phyloP scores from a whole-genome alignment of 345 rosid genomes.

The rapeseed (Brassica napus) region DNA sequence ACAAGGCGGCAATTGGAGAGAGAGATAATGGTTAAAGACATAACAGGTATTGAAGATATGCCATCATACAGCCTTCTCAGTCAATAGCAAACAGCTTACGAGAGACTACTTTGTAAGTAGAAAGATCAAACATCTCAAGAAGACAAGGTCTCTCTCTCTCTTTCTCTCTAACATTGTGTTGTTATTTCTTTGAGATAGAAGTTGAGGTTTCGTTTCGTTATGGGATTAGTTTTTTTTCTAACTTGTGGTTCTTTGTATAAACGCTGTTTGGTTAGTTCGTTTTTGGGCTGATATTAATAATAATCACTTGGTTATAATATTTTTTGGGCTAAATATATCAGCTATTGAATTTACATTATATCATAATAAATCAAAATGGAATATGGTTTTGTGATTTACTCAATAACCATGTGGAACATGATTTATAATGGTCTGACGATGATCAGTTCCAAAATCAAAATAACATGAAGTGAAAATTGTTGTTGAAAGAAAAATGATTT shows the following conservation, averaged over 20 bases:
- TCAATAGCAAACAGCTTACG: conserved; percentile 36
- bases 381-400: neutral
- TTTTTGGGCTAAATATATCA: neutral
- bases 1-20: conserved; percentile 88
- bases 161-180: neutral
- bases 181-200: conserved; percentile 8
- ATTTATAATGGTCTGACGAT: neutral
- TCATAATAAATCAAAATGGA: neutral
- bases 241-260: conserved; percentile 14
- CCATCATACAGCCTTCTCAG: conserved; percentile 76
- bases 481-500: neutral
- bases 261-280: conserved; percentile 12
- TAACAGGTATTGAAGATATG: conserved; percentile 71
- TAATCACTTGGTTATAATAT: conserved; percentile 12
- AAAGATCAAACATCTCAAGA: conserved; percentile 29
- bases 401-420: neutral
- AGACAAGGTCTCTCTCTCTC: neutral
- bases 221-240: conserved; percentile 19
- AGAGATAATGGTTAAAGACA: conserved; percentile 79
- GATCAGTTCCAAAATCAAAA: neutral
- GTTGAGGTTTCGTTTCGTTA: neutral
- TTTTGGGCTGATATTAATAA: neutral
- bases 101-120: conserved; percentile 35
- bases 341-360: neutral
- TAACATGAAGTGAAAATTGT: neutral